Conservation (phyloP, 352 stramenopile species). For the Pythium pyrilobum region DNA sequence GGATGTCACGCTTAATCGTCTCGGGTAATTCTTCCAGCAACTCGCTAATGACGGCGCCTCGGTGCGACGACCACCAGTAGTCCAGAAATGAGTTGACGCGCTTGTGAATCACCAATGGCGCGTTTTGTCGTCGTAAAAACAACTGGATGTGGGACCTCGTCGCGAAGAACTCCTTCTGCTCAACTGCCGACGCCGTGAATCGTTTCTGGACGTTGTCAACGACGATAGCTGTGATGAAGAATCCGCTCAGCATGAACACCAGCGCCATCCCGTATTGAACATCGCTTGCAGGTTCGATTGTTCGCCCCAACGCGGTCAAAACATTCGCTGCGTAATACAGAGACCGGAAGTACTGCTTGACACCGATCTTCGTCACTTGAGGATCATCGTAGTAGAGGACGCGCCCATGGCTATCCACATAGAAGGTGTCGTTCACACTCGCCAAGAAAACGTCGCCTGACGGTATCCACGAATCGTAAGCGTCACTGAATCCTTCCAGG, state of each 20-base stretch:
- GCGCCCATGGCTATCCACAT: constrained; percentile 13
- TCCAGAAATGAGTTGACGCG: constrained; percentile 64
- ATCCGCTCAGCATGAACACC: constrained; percentile 65
- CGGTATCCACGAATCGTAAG: constrained; percentile 38
- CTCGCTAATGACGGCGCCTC: constrained; percentile 50
- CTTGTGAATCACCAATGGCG: constrained; percentile 48
- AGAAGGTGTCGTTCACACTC: constrained; percentile 32
- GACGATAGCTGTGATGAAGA: constrained; percentile 67
- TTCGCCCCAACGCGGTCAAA: constrained; percentile 35
- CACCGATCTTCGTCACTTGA: constrained; percentile 19
- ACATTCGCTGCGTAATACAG: constrained; percentile 63
- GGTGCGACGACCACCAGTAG: constrained; percentile 72
- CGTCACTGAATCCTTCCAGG: constrained; percentile 48
- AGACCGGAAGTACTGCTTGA: constrained; percentile 56
- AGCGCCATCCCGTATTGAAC: constrained; percentile 45
- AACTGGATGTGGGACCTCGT: constrained; percentile 54
- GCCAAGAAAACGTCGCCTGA: constrained; percentile 38
- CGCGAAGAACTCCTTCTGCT: constrained; percentile 71
- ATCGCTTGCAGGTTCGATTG: constrained; percentile 48
- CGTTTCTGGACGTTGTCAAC: constrained; percentile 76
- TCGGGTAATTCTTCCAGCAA: constrained; percentile 52
- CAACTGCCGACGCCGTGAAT: constrained; percentile 63
- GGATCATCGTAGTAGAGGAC: constrained; percentile 20
- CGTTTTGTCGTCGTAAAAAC: constrained; percentile 61
- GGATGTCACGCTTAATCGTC: constrained; percentile 54